Evolutionary conservation across 192 early-diverging fungal genomes (phyloP).

Genomic region (Entophlyctis luteolus): DNA sequence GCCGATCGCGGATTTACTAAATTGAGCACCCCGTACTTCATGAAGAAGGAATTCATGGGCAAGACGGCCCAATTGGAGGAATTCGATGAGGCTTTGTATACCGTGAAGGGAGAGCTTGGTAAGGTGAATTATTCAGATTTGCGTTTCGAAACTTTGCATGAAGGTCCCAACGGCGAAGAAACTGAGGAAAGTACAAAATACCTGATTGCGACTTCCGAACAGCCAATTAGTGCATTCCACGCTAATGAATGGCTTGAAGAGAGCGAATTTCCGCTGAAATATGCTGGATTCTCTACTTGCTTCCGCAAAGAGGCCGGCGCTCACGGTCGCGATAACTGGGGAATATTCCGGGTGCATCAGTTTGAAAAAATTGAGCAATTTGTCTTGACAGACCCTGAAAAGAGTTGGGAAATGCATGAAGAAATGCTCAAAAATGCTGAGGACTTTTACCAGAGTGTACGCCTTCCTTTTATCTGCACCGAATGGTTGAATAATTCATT

Average conservation of each 20-base stretch:
- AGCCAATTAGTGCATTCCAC: slow-evolving; percentile 97
- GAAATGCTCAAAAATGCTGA: slow-evolving; percentile 89
- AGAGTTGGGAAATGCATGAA: slow-evolving; percentile 98
- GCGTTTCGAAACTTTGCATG: neutral
- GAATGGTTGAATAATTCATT: neutral
- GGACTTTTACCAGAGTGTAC: slow-evolving; percentile 82
- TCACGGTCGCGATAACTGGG: slow-evolving; percentile 95
- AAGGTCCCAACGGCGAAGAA: slow-evolving; percentile 60
- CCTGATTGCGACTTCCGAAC: slow-evolving; percentile 97
- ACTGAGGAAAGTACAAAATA: slow-evolving; percentile 66
- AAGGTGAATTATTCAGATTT: slow-evolving; percentile 7
- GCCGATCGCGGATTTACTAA: slow-evolving; percentile 77
- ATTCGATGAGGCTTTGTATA: slow-evolving; percentile 99
- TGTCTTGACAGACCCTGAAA: slow-evolving; percentile 90
- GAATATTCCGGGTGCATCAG: slow-evolving; percentile 99
- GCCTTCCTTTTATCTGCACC: slow-evolving; percentile 10
- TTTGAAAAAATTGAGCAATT: slow-evolving; percentile 99
- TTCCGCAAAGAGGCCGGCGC: slow-evolving; percentile 99
- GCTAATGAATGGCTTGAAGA: slow-evolving; percentile 92
- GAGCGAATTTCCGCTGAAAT: slow-evolving; percentile 81
- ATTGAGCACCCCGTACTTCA: slow-evolving; percentile 97
- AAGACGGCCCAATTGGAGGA: slow-evolving; percentile 97
- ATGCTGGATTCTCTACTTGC: slow-evolving; percentile 96
- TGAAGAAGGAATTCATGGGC: slow-evolving; percentile 94
- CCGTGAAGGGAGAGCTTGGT: slow-evolving; percentile 52